Percentiles rank a stretch among this genome's conserved stretches.
Conservation (phyloP, 2,329 filamentous ascomycete species). For the Tolypocladium inflatum region DNA sequence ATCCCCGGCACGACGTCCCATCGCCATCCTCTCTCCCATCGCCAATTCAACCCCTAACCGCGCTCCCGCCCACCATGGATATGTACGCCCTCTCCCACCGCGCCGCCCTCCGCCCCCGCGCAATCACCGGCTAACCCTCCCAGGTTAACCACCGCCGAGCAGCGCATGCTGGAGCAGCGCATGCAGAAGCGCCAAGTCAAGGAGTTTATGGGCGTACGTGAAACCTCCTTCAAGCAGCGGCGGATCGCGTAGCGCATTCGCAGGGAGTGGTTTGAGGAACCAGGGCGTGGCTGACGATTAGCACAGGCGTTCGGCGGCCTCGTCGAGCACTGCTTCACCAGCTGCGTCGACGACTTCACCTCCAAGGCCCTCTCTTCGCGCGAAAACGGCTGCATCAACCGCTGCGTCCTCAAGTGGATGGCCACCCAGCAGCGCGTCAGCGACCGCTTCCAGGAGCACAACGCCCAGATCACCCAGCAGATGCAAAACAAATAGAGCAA, state of each 20-base stretch:
- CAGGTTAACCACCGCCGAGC: constrained; percentile 66
- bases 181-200: constrained; percentile 99
- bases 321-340: constrained; percentile 86
- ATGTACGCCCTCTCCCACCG: constrained; percentile 3
- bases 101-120: not conserved
- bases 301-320: constrained; percentile 27
- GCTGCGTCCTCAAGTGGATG: constrained; percentile 94
- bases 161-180: constrained; percentile 85
- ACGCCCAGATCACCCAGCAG: constrained; percentile 47
- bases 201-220: constrained; percentile 90
- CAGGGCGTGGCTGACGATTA: not conserved
- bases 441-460: constrained; percentile 75
- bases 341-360: constrained; percentile 97
- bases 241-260: not conserved
- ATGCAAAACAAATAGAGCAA: constrained; percentile 32
- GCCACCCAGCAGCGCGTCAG: constrained; percentile 84
- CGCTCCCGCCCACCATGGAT: constrained; percentile 6
- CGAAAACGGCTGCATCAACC: constrained; percentile 86
- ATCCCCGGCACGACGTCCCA: constrained; percentile 1
- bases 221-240: not conserved
- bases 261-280: not conserved
- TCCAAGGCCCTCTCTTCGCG: constrained; percentile 84
- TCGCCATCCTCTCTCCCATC: not conserved
- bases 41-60: not conserved
- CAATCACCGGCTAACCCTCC: constrained; percentile 3